Evolutionary conservation across 2,329 filamentous ascomycete species (phyloP).

Genomic region (Fusarium begoniae): DNA sequence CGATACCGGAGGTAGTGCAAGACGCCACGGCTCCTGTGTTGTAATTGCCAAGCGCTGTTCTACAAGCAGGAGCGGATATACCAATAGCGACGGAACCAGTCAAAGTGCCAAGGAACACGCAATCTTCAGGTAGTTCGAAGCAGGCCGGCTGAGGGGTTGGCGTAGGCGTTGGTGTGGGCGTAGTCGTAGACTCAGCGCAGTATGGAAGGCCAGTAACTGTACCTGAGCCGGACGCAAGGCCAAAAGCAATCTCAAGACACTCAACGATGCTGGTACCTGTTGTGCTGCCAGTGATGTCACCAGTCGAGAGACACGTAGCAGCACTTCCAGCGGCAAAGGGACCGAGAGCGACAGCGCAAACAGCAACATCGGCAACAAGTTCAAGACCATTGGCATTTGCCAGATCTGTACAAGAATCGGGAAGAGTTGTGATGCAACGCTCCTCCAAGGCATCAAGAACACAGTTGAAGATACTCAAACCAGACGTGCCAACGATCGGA

Average conservation of each 20-base stretch:
- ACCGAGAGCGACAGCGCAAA: neutral
- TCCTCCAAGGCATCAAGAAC: neutral
- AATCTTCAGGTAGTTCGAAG: neutral
- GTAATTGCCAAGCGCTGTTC: neutral
- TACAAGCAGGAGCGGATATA: neutral
- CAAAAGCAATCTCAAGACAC: neutral
- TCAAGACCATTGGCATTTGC: neutral
- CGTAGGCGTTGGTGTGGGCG: neutral
- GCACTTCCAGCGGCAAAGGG: constrained; percentile 1
- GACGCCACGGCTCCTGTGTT: neutral
- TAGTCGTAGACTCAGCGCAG: neutral
- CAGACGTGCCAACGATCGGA: neutral
- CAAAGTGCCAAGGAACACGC: rapidly evolving
- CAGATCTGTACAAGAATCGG: neutral
- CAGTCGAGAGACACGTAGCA: neutral
- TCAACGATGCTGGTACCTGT: neutral
- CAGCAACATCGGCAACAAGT: neutral
- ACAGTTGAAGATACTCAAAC: neutral
- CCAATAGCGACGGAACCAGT: neutral
- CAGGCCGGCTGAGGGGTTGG: neutral
- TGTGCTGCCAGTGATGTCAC: neutral
- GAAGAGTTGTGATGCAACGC: neutral
- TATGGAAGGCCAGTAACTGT: neutral
- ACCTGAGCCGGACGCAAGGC: neutral
- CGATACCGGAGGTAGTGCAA: neutral